Conservation (phyloP, 768 basidiomycete genomes). For the Dioszegia crocea region DNA sequence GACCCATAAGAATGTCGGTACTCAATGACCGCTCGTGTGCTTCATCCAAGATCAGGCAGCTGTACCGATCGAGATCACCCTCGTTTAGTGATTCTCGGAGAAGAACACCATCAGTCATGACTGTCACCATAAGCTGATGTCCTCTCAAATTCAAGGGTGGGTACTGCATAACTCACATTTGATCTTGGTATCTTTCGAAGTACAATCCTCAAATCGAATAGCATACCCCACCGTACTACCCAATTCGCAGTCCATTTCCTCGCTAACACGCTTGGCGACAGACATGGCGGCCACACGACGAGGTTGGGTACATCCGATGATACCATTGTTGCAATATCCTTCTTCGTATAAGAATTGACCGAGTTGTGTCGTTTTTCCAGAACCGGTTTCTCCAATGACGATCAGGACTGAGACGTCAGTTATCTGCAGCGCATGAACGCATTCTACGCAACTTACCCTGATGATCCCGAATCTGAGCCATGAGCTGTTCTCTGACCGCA, state of each 20-base stretch:
- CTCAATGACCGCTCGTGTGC: conserved; percentile 96
- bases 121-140: conserved; percentile 53
- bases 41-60: conserved; percentile 96
- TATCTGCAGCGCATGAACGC: neutral
- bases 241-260: conserved; percentile 98
- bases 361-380: conserved; percentile 96
- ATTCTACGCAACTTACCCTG: conserved; percentile 61
- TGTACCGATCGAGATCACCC: conserved; percentile 95
- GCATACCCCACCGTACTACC: conserved; percentile 91
- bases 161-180: conserved; percentile 65
- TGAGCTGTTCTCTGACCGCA: conserved; percentile 87
- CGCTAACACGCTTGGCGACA: conserved; percentile 98
- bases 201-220: conserved; percentile 98
- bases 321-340: conserved; percentile 81
- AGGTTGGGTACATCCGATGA: conserved; percentile 96
- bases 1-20: conserved; percentile 96
- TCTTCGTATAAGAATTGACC: conserved; percentile 95
- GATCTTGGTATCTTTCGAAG: conserved; percentile 86
- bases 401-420: conserved; percentile 64
- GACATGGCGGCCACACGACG: conserved; percentile 99
- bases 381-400: conserved; percentile 99
- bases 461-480: conserved; percentile 84
- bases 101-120: conserved; percentile 98
- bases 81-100: conserved; percentile 98
- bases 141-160: neutral